Conservation (phyloP, 129 eudicot species). For the Solidago caesia region DNA sequence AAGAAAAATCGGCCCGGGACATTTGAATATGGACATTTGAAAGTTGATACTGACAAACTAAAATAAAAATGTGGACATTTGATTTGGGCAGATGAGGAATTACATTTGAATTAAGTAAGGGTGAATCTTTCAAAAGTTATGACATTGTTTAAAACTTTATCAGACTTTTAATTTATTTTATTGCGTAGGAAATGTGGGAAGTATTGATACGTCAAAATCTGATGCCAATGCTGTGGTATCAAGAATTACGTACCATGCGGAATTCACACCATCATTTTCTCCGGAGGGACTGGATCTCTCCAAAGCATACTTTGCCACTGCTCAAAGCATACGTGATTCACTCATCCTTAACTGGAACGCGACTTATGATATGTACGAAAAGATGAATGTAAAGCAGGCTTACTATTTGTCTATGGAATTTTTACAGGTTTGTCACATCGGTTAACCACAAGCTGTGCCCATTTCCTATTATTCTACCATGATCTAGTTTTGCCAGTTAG, state of each 20-base stretch:
- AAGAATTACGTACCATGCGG: slow-evolving; percentile 79
- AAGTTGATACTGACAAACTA: too few relatives aligned
- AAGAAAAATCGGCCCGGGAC: too few relatives aligned
- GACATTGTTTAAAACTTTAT: slow-evolving; percentile 2
- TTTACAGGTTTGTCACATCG: slow-evolving; percentile 68
- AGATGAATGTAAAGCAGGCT: slow-evolving; percentile 83
- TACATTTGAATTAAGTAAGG: too few relatives aligned
- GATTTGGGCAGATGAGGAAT: too few relatives aligned
- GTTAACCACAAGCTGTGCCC: slow-evolving; percentile 12
- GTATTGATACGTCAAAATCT: slow-evolving; percentile 36
- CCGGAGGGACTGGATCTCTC: slow-evolving; percentile 61
- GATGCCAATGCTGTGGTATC: slow-evolving; percentile 70
- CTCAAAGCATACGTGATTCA: slow-evolving; percentile 87
- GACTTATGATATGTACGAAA: slow-evolving; percentile 68
- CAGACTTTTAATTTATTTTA: slow-evolving; percentile 19
- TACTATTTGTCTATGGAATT: slow-evolving; percentile 97
- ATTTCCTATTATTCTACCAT: slow-evolving; percentile 3
- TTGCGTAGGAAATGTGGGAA: slow-evolving; percentile 37
- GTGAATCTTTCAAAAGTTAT: too few relatives aligned
- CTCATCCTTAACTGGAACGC: slow-evolving; percentile 85
- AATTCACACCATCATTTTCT: slow-evolving; percentile 79
- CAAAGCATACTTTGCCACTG: slow-evolving; percentile 89
- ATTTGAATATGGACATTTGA: too few relatives aligned
- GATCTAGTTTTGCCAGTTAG: slow-evolving; percentile 13
- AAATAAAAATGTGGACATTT: too few relatives aligned